Conservation (phyloP, 2,329 filamentous ascomycete species). For the Fusarium sacchari region DNA sequence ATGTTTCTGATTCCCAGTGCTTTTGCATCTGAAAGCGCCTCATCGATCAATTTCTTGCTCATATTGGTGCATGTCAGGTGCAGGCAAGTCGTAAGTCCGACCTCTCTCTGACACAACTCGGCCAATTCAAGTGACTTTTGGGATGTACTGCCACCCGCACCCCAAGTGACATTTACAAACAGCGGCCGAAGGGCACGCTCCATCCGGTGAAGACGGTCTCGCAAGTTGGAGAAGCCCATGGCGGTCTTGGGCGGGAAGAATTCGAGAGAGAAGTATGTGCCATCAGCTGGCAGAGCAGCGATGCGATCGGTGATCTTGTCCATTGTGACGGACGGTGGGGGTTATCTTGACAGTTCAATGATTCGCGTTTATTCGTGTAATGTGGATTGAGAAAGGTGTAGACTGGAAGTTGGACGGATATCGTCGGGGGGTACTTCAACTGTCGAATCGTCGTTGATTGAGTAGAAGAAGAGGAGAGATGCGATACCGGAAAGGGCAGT, state of each 20-base stretch:
- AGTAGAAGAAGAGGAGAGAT: background rate
- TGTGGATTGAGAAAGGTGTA: background rate
- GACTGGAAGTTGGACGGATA: conserved; percentile 17
- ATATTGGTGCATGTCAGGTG: conserved; percentile 99
- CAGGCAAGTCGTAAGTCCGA: conserved; percentile 92
- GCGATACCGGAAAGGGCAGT: conserved; percentile 5
- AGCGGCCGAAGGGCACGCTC: conserved; percentile 87
- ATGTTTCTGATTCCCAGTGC: conserved; percentile 93
- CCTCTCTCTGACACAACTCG: conserved; percentile 91
- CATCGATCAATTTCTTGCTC: conserved; percentile 85
- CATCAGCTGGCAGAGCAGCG: conserved; percentile 82
- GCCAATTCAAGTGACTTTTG: conserved; percentile 92
- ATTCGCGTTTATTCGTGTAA: background rate
- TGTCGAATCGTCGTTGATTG: background rate
- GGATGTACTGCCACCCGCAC: conserved; percentile 91
- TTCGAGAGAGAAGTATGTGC: conserved; percentile 93
- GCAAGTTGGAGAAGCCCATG: conserved; percentile 94
- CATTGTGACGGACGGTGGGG: conserved; percentile 56
- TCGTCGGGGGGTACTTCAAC: conserved; percentile 16
- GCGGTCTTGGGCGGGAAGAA: conserved; percentile 99
- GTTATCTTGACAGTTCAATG: background rate
- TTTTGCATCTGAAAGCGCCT: conserved; percentile 90
- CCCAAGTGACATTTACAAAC: conserved; percentile 98
- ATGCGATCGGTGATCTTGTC: conserved; percentile 97
- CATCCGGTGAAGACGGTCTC: conserved; percentile 94